Evolutionary conservation across 2,329 filamentous ascomycete species (phyloP), one percentile per base, ranked within the genome.

Genomic region (Sporothrix protearum): DNA sequence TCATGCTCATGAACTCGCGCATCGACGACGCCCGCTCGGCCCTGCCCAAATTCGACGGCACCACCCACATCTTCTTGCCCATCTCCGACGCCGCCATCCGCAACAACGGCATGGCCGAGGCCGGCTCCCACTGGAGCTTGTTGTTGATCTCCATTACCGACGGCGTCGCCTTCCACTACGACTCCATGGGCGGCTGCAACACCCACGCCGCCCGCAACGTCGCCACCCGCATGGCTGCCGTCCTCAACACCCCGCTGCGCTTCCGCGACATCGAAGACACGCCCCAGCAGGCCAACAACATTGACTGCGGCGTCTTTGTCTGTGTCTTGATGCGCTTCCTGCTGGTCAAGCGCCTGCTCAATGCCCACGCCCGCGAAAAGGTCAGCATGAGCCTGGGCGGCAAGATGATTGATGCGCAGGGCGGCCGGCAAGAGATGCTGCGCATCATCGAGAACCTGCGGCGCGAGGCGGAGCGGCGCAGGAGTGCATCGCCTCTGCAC

Each of bases 271-370:
- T 99, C 70, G 85, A 91, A 0, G 95, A 98, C 78, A 91, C 89
- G 10, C 96, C 96, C 0, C 92, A 96, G 77, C 96, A 99, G 80
- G 91, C 94, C 76, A 98, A 98, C 76, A 89, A 92, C 33, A 95
- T 88, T 78, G 96, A 99, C 81, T 99, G 96, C 76, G 96, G 96
- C 22, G 93, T 99, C 0, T 98, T 94, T 80, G 96, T 99, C 2
- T 98, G 96, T 80, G 87, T 98, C 75, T 87, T 95, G 74, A 99
- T 99, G 94, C 89, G 94, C 66, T 92, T 97, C 81, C 83, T 99
- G n/a, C 86, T 99, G 22, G 85, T 97, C 68, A 94, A 94, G 81
- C 86, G 92, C 71, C 84, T 99, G 30, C 83, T 99, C 72, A 88
- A 87, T 75, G 93, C 92, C 9, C 91, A 93, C 78, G 90, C 92